These are phyloP conservation scores for Fusarium sp. DNA, from an alignment of 2,329 filamentous ascomycete species.

Conservation along the genomic window DNA sequence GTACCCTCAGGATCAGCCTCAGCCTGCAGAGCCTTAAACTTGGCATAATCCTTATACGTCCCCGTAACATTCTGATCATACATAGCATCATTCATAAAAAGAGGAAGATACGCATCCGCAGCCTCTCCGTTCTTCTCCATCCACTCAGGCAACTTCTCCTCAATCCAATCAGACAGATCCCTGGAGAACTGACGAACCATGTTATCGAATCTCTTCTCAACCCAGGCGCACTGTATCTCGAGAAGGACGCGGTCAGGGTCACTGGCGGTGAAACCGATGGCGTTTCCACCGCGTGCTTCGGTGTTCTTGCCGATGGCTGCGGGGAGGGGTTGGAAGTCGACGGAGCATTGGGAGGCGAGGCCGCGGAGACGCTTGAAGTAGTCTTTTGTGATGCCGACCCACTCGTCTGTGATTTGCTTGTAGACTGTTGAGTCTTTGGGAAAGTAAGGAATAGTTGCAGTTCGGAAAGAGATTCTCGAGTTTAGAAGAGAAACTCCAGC, in stretches of 20 bases:
- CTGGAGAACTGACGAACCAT: slow-evolving; percentile 6
- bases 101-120: neutral
- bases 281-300: slow-evolving; percentile 18
- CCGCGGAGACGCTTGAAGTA: slow-evolving; percentile 16
- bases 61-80: slow-evolving; percentile 20
- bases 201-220: neutral
- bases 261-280: neutral
- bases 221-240: slow-evolving; percentile 27
- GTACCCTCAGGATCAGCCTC: slow-evolving; percentile 14
- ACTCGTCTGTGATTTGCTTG: slow-evolving; percentile 10
- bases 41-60: slow-evolving; percentile 9
- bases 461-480: slow-evolving; percentile 24
- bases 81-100: slow-evolving; percentile 28
- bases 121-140: neutral
- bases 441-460: slow-evolving; percentile 14
- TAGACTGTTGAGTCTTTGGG: neutral
- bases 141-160: slow-evolving; percentile 12
- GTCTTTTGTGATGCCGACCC: neutral
- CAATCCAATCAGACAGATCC: slow-evolving; percentile 19
- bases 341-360: slow-evolving; percentile 23
- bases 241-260: slow-evolving; percentile 9
- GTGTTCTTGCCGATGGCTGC: slow-evolving; percentile 6
- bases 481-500: slow-evolving; percentile 16
- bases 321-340: slow-evolving; percentile 26
- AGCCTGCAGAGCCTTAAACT: slow-evolving; percentile 10